A percentile compares a stretch with the other conserved stretches of the same genome.
Evolutionary conservation across 2,329 filamentous ascomycete species (phyloP).

Genomic region (Helminthosporium solani): DNA sequence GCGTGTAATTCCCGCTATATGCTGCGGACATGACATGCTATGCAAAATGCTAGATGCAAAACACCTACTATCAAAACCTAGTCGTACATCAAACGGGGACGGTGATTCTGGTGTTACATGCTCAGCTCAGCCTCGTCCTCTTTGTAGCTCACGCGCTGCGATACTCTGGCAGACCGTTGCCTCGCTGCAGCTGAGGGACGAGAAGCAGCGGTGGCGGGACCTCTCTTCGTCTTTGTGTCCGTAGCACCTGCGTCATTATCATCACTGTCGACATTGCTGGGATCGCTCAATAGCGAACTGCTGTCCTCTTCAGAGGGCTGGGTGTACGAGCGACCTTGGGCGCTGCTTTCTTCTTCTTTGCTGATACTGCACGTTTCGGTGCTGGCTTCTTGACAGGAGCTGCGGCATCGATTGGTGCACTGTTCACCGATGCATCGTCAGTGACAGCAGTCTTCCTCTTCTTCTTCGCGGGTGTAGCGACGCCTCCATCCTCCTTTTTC

Average conservation of each 20-base stretch:
- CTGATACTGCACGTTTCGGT: constrained; percentile 26
- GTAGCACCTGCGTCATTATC: constrained; percentile 19
- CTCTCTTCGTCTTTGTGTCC: constrained; percentile 19
- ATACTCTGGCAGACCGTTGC: constrained; percentile 29
- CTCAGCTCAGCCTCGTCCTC: constrained; percentile 28
- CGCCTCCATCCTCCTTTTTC: constrained; percentile 49
- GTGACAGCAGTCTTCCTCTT: constrained; percentile 29
- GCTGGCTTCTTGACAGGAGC: constrained; percentile 43
- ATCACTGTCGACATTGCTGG: constrained; percentile 32
- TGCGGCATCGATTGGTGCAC: constrained; percentile 31
- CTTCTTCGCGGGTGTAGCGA: constrained; percentile 36
- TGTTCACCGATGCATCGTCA: constrained; percentile 26
- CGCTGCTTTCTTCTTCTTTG: constrained; percentile 41
- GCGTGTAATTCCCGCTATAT: too few relatives aligned
- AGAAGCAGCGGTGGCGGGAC: too few relatives aligned
- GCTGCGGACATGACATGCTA: too few relatives aligned
- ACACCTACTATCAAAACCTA: too few relatives aligned
- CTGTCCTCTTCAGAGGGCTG: constrained; percentile 42
- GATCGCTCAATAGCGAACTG: constrained; percentile 43
- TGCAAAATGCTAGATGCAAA: too few relatives aligned
- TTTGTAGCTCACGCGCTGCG: constrained; percentile 35
- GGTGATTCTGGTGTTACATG: background rate
- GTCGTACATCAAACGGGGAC: background rate
- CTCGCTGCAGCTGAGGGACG: constrained; percentile 24
- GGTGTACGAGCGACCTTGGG: constrained; percentile 47